Evolutionary conservation across 805 yeast species (phyloP).

Genomic region (Kuraishia capsulata): DNA sequence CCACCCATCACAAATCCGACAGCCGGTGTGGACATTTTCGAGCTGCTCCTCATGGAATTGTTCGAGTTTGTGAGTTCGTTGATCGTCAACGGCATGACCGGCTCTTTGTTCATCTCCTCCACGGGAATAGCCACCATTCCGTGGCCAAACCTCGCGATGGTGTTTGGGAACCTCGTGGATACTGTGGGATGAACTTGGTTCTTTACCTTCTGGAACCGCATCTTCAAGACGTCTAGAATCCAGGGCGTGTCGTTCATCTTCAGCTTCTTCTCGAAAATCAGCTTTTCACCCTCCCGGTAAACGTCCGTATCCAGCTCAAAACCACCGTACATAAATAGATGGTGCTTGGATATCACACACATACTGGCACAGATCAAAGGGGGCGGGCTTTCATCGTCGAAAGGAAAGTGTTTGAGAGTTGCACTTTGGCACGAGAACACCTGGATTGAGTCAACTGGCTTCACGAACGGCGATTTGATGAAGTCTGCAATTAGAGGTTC

Average conservation of each 20-base stretch:
- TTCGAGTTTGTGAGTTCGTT: not conserved
- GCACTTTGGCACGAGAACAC: conserved; percentile 28
- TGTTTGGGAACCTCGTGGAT: conserved; percentile 14
- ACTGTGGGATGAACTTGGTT: conserved; percentile 20
- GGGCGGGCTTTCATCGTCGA: conserved; percentile 37
- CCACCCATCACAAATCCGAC: conserved; percentile 40
- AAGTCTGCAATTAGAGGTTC: conserved; percentile 33
- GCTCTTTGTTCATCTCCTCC: conserved; percentile 20
- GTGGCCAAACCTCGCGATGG: conserved; percentile 25
- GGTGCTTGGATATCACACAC: conserved; percentile 42
- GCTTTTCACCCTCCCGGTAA: conserved; percentile 12
- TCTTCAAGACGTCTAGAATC: conserved; percentile 44
- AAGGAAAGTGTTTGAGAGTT: conserved; percentile 11
- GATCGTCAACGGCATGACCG: not conserved
- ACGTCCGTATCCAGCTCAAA: conserved; percentile 33
- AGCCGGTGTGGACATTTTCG: conserved; percentile 17
- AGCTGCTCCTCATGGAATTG: not conserved
- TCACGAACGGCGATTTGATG: conserved; percentile 30
- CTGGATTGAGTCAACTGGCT: conserved; percentile 27
- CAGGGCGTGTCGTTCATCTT: conserved; percentile 44
- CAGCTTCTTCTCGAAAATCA: conserved; percentile 26
- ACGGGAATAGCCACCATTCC: conserved; percentile 12
- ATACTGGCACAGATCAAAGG: conserved; percentile 40
- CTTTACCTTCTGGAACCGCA: conserved; percentile 38
- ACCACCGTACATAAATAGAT: conserved; percentile 65